phyloP scores from a whole-genome alignment of 176 grass and related monocot species.

The Avena sativa region DNA sequence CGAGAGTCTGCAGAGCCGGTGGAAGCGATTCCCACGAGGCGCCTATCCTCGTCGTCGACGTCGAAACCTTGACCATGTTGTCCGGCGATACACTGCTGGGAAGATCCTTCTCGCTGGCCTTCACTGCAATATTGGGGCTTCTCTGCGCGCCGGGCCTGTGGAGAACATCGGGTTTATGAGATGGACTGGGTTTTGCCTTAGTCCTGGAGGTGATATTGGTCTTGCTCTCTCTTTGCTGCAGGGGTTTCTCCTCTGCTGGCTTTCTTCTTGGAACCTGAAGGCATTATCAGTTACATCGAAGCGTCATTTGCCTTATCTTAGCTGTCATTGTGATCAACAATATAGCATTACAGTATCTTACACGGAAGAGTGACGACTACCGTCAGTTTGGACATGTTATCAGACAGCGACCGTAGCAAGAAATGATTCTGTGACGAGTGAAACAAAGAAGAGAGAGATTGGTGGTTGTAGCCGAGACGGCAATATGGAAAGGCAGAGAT shows the following conservation, averaged over 20 bases:
- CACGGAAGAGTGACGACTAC: neutral
- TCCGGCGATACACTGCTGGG: constrained; percentile 36
- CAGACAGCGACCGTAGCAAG: neutral
- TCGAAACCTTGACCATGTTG: constrained; percentile 51
- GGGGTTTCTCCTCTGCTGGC: constrained; percentile 52
- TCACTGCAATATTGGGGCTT: constrained; percentile 29
- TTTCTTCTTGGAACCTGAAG: constrained; percentile 66
- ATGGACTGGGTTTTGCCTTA: neutral
- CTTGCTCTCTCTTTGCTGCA: constrained; percentile 59
- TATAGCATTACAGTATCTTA: neutral
- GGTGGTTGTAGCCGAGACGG: neutral
- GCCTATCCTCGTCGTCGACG: constrained; percentile 45
- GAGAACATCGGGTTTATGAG: constrained; percentile 10
- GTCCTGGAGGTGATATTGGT: constrained; percentile 39
- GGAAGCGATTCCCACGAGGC: constrained; percentile 74
- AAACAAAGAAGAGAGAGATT: neutral
- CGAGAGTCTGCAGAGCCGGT: constrained; percentile 33
- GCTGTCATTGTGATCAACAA: neutral
- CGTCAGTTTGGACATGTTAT: neutral
- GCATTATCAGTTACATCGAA: neutral
- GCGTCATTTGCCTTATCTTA: neutral
- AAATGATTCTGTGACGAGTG: neutral
- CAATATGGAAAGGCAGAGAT: constrained; percentile 16
- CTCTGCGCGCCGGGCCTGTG: constrained; percentile 24
- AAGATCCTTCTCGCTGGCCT: constrained; percentile 26